These are phyloP conservation scores for Colletotrichum sp. DNA, from an alignment of 2,329 filamentous ascomycete genomes.

Conservation along the genomic window DNA sequence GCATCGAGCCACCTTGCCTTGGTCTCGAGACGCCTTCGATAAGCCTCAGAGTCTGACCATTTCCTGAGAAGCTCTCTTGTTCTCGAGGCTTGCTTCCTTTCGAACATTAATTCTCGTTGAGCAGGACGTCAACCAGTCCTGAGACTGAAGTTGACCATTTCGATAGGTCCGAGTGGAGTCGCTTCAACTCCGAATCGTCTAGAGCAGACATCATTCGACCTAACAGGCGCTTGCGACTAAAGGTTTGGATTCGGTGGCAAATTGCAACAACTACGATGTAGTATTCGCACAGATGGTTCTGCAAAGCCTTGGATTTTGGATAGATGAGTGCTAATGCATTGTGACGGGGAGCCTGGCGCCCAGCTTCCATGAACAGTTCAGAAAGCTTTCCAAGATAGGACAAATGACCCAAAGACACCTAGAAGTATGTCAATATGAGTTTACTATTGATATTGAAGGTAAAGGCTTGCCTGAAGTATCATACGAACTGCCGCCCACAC, in stretches of 20 bases:
- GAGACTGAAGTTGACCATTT: neutral
- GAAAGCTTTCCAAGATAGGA: neutral
- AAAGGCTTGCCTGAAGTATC: neutral
- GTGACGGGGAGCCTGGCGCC: neutral
- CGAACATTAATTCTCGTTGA: no score
- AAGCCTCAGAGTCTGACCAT: no score
- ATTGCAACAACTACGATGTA: accelerated
- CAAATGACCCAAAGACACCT: neutral
- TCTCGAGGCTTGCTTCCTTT: no score
- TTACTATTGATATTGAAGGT: no score
- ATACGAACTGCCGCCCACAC: neutral
- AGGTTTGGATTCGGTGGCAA: neutral
- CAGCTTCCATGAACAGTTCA: neutral
- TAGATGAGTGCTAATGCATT: neutral
- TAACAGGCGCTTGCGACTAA: accelerated
- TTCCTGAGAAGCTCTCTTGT: no score
- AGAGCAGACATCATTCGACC: neutral
- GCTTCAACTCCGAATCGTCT: neutral
- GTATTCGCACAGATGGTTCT: neutral
- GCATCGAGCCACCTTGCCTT: no score
- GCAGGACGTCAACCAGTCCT: no score
- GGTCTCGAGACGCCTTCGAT: no score
- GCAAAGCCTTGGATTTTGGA: neutral
- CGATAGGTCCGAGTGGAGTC: accelerated
- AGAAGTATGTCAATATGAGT: no score